Evolutionary conservation across 768 basidiomycete species (phyloP), one percentile per base, ranked within the genome.

Genomic region (Boletus subcaerulescens): DNA sequence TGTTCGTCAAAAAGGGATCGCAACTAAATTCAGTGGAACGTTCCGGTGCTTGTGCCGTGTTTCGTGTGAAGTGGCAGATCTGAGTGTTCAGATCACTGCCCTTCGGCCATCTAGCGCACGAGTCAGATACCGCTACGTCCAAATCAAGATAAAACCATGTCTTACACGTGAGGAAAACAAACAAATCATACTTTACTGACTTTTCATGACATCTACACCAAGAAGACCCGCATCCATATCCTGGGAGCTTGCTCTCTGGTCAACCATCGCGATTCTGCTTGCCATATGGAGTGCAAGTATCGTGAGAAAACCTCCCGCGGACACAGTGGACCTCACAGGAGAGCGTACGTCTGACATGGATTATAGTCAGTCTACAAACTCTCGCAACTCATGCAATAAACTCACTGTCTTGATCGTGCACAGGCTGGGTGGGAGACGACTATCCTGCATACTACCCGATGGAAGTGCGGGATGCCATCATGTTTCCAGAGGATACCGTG

Each of bases 371-470:
- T 64, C 24, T 40, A 22, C 39, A 38, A 24, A 22, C 8, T 3
- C 26, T 44, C 22, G 15, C 13, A 5, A 7, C 12, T 45, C 24
- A n/a, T 4, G 44, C 15, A n/a, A 35, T 14, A 24, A 24, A 55
- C 50, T 59, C 42, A 58, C 51, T 24, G 5, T 7, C 14, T 44
- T 8, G n/a, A 8, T 33, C 35, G 33, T 22, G 8, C 31, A 47
- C 38, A 66, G 65, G 60, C 17, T 66, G 66, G 65, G 36, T 60
- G 26, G 66, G 53, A 45, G 66, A 66, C n/a, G 65, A 68, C 48
- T 63, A 60, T 32, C 65, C 66, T 41, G 53, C 53, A 39, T 68
- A 65, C 40, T 66, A 65, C 36, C 65, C 66, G 3, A 60, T 66
- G 61, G 55, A 60, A 11, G 57, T 66, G 38, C 61, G 40, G 32